A percentile compares a stretch with the other conserved stretches of the same genome.
Conservation (phyloP, 805 yeast species). For the Yamadazyma akitaensis region DNA sequence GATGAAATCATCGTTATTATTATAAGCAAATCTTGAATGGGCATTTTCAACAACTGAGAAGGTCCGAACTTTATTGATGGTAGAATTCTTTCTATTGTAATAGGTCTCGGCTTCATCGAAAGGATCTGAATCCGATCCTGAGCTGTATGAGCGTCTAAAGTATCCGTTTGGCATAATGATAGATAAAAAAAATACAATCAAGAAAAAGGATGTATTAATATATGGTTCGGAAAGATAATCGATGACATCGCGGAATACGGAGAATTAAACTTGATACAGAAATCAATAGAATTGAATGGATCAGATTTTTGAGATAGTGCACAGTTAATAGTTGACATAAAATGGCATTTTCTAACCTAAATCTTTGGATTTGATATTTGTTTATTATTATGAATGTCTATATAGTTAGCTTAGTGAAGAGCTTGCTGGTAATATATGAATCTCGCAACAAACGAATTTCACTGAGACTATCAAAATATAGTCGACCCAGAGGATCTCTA, state of each 20-base stretch:
- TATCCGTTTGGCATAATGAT: neutral
- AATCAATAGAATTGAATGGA: neutral
- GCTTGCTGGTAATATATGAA: too few relatives aligned
- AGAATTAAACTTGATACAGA: neutral
- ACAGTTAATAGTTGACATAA: too few relatives aligned
- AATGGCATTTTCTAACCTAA: too few relatives aligned
- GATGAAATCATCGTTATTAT: slow-evolving; percentile 10
- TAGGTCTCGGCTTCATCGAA: slow-evolving; percentile 65
- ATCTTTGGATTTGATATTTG: too few relatives aligned
- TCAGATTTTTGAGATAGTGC: neutral
- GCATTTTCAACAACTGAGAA: slow-evolving; percentile 40
- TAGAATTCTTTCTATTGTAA: slow-evolving; percentile 42
- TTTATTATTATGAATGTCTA: too few relatives aligned
- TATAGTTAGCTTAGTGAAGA: too few relatives aligned
- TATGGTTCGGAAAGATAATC: slow-evolving; percentile 5
- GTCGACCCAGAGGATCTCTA: too few relatives aligned
- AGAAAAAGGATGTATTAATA: neutral
- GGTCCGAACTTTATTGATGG: slow-evolving; percentile 54
- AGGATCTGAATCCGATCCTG: slow-evolving; percentile 55
- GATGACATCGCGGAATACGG: slow-evolving; percentile 6
- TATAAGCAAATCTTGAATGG: slow-evolving; percentile 1
- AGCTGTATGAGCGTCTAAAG: slow-evolving; percentile 31
- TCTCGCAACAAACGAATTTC: too few relatives aligned
- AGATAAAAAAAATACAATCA: neutral
- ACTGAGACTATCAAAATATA: too few relatives aligned